A percentile compares a stretch with the other conserved stretches of the same genome.
Conservation (phyloP, 805 yeast species). For the Debaryomyces hansenii region DNA sequence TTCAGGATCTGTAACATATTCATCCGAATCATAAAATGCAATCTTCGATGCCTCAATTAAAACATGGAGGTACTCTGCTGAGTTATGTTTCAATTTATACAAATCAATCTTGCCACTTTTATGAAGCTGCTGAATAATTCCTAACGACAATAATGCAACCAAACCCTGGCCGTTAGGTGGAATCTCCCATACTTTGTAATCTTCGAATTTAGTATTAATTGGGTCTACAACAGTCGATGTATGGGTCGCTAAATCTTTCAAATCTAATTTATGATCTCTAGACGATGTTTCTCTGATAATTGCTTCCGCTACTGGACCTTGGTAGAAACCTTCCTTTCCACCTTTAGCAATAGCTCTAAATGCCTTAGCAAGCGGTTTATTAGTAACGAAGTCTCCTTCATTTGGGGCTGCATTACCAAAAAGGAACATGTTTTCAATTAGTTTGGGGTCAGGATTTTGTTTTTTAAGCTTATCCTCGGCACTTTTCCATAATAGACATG, state of each 20-base stretch:
- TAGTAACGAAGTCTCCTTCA: conserved; percentile 58
- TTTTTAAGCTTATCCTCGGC: conserved; percentile 38
- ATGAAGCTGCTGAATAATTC: conserved; percentile 59
- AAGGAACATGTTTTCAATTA: background rate
- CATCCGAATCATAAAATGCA: conserved; percentile 74
- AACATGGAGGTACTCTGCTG: conserved; percentile 67
- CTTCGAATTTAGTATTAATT: conserved; percentile 51
- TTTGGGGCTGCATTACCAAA: conserved; percentile 42
- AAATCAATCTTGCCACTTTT: conserved; percentile 43
- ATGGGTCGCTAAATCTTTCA: conserved; percentile 59
- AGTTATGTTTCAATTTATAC: conserved; percentile 54
- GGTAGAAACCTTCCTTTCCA: conserved; percentile 69
- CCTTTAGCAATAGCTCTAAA: conserved; percentile 49
- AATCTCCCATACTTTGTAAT: conserved; percentile 66
- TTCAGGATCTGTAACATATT: conserved; percentile 64
- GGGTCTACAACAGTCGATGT: conserved; percentile 67
- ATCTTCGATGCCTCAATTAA: conserved; percentile 71
- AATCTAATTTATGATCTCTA: conserved; percentile 56
- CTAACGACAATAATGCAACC: conserved; percentile 70
- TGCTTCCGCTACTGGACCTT: conserved; percentile 67
- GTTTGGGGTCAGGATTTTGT: conserved; percentile 35
- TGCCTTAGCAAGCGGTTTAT: conserved; percentile 53
- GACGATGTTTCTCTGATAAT: conserved; percentile 54
- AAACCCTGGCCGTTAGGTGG: conserved; percentile 87
- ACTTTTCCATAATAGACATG: conserved; percentile 50